Base-by-base conservation (phyloP, 305 asterid species). In the Plantago lanceolata region DNA sequence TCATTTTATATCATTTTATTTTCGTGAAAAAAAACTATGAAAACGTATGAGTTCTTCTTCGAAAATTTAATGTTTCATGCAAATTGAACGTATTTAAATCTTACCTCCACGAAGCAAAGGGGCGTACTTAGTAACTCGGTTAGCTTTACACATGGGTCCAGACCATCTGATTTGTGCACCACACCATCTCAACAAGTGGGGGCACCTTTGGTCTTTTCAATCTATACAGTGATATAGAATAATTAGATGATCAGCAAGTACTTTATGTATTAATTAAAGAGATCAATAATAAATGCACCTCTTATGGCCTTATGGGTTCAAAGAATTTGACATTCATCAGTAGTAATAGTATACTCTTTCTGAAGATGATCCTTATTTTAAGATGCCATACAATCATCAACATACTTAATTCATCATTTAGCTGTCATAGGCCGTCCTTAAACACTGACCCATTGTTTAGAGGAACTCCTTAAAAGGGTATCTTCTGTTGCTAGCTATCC, bases 161-260 rank as follows among this genome's bases (percentile, higher is more conserved):
- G 48, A 57, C 57, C 64, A 70, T 61, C 67, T 67, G 76, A 68
- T 81, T 69, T 75, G 33, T 81, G 85, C 87, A 68, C 68, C 74
- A 68, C 58, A 79, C 80, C 76, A 64, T 68, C 79, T 66, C 70
- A 78, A 79, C 87, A 81, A 62, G 85, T 71, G 77, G 85, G 45
- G 83, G 69, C 76, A 73, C 71, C 59, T 61, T 69, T 63, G 62
- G 60, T 67, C 48, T 63, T 72, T 71, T 66, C 68, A 67, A 68
- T 50, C 28, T 24, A 24, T 3, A 24, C 3, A 24, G 28, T 1
- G 3, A 24, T 24, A 24, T 24, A 24, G 28, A 24, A 24, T 24
- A 24, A 24, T 24, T 24, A 60, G 18, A 60, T 26, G 11, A 51
- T 9, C 53, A 48, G 50, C 45, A 64, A 53, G 31, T 43, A 19